Evolutionary conservation across 352 stramenopile species (phyloP).

Genomic region (Blastocystis sp.): DNA sequence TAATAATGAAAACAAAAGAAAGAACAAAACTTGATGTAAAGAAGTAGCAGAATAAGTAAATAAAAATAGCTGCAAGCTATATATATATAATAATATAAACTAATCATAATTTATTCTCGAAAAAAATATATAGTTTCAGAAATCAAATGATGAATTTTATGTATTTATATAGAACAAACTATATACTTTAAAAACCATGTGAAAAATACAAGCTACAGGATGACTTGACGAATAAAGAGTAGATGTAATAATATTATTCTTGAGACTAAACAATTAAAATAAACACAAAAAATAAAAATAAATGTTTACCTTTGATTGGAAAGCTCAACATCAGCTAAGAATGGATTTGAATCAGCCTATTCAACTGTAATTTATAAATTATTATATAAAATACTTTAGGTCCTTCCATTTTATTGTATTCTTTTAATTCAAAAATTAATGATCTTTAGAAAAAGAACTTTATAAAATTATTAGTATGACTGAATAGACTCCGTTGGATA

Average conservation of each 20-base stretch:
- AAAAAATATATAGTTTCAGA: too few species aligned
- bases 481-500: too few species aligned
- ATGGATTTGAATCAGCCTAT: too few species aligned
- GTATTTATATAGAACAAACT: not conserved
- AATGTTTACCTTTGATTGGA: conserved; percentile 12
- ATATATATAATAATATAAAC: too few species aligned
- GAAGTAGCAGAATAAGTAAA: conserved; percentile 20
- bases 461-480: too few species aligned
- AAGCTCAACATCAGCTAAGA: conserved; percentile 32
- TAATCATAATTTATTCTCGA: too few species aligned
- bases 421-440: too few species aligned
- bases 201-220: conserved; percentile 21
- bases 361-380: too few species aligned
- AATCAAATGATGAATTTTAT: too few species aligned
- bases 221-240: conserved; percentile 10
- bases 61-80: conserved; percentile 13
- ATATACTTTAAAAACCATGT: conserved; percentile 19
- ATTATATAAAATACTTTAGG: too few species aligned
- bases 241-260: conserved; percentile 3
- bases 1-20: conserved; percentile 6
- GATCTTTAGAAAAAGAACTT: too few species aligned
- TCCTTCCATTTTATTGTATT: too few species aligned
- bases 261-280: not conserved
- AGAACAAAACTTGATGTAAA: conserved; percentile 1
- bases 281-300: not conserved